phyloP scores from a whole-genome alignment of 1,284 basidiomycete species.

The Austroboletus olivaceoglutinosus region DNA sequence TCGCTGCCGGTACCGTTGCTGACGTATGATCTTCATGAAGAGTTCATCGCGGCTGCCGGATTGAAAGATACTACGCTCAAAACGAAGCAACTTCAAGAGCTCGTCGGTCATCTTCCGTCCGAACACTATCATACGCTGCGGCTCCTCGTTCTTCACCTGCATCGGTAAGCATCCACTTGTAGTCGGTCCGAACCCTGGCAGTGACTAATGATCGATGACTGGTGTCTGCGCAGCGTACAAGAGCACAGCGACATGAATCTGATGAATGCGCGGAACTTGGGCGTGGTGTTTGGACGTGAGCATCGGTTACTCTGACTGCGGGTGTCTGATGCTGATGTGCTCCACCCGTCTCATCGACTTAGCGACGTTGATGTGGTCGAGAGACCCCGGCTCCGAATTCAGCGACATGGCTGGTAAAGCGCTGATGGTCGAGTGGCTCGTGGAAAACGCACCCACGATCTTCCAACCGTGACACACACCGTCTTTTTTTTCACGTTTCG shows the following conservation, averaged over 20 bases:
- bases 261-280: slow-evolving; percentile 94
- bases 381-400: slow-evolving; percentile 86
- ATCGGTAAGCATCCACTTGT: slow-evolving; percentile 55
- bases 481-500: slow-evolving; percentile 20
- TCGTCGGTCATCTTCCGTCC: slow-evolving; percentile 77
- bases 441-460: slow-evolving; percentile 78
- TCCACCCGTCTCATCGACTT: slow-evolving; percentile 9
- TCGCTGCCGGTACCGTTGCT: slow-evolving; percentile 87
- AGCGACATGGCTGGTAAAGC: slow-evolving; percentile 97
- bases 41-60: slow-evolving; percentile 77
- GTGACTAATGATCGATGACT: slow-evolving; percentile 3
- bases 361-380: slow-evolving; percentile 94
- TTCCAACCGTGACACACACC: slow-evolving; percentile 37
- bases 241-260: slow-evolving; percentile 74
- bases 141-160: slow-evolving; percentile 82
- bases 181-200: not conserved
- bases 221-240: slow-evolving; percentile 54
- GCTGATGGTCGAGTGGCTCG: slow-evolving; percentile 86
- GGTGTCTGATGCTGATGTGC: slow-evolving; percentile 10
- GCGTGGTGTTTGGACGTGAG: slow-evolving; percentile 99
- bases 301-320: slow-evolving; percentile 22
- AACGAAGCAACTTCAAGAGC: slow-evolving; percentile 59
- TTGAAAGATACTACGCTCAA: slow-evolving; percentile 66
- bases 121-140: slow-evolving; percentile 88
- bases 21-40: slow-evolving; percentile 89